These are phyloP conservation scores for Lactarius sp. DNA, from an alignment of 768 basidiomycete genomes.

Conservation along the genomic window DNA sequence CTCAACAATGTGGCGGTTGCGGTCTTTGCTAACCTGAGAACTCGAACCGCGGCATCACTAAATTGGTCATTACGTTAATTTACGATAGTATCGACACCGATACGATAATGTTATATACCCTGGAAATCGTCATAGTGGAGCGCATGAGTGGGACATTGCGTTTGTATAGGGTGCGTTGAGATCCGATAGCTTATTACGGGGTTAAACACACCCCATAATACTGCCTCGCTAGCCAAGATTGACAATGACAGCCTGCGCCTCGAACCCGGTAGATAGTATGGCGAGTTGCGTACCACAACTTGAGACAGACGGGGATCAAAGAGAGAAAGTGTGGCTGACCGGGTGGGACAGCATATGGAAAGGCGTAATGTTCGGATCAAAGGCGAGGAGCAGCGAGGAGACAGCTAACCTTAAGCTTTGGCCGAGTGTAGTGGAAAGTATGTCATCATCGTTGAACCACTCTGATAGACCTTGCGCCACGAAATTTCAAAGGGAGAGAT, in stretches of 20 bases:
- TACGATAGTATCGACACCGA: background rate
- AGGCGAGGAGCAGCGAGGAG: background rate
- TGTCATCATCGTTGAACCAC: background rate
- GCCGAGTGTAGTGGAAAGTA: background rate
- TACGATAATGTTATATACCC: too few relatives aligned
- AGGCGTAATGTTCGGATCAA: slow-evolving; percentile 16
- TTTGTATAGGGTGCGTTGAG: background rate
- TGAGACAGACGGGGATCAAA: background rate
- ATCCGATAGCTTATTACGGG: slow-evolving; percentile 1
- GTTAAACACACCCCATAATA: background rate
- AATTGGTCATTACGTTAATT: background rate
- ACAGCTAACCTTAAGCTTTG: background rate
- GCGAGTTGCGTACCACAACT: too few relatives aligned
- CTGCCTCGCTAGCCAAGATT: background rate
- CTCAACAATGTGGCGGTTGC: too few relatives aligned
- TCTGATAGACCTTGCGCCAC: background rate
- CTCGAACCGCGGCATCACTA: too few relatives aligned
- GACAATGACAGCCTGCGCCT: background rate
- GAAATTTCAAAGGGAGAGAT: background rate
- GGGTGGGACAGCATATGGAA: background rate
- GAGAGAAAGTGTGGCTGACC: background rate
- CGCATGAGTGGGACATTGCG: background rate
- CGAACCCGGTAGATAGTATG: background rate
- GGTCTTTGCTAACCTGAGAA: too few relatives aligned
- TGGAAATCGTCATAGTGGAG: too few relatives aligned